phyloP scores from a whole-genome alignment of 2,329 filamentous ascomycete species.

The Penicillium glabrum region DNA sequence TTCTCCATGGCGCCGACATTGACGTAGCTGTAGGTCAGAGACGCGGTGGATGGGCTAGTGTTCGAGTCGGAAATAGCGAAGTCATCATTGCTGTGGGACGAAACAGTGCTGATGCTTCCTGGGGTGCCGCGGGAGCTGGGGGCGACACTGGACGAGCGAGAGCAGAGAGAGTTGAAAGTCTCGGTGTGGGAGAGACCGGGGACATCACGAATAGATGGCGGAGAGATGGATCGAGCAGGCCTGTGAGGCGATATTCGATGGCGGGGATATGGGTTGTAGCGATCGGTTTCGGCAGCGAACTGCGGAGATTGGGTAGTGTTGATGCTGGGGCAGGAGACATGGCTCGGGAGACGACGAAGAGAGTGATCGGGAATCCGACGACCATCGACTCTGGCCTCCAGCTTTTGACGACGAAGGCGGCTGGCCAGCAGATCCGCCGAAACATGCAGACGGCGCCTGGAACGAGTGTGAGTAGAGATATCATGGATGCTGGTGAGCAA shows the following conservation, averaged over 20 bases:
- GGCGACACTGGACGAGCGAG: constrained; percentile 45
- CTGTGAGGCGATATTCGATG: constrained; percentile 36
- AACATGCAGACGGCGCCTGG: constrained; percentile 33
- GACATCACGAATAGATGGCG: constrained; percentile 45
- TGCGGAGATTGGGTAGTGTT: constrained; percentile 35
- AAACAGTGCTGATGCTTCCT: constrained; percentile 41
- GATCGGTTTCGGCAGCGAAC: constrained; percentile 32
- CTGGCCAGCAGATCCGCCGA: constrained; percentile 36
- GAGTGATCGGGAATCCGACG: constrained; percentile 22
- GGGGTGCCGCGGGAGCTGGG: constrained; percentile 47
- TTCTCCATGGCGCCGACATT: constrained; percentile 36
- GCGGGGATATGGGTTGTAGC: constrained; percentile 40
- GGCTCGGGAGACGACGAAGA: constrained; percentile 29
- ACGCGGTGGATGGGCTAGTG: constrained; percentile 32
- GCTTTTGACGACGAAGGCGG: constrained; percentile 39
- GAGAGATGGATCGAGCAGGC: constrained; percentile 41
- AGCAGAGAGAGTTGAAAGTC: constrained; percentile 42
- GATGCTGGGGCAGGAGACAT: constrained; percentile 29
- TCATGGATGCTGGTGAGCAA: neutral
- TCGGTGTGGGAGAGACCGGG: constrained; percentile 43
- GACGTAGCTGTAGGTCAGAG: constrained; percentile 37
- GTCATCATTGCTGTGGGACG: constrained; percentile 34
- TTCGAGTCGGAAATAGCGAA: constrained; percentile 35
- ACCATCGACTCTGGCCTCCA: constrained; percentile 30
- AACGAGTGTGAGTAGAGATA: constrained; percentile 1